Conservation (phyloP, 2,329 filamentous ascomycete species). For the Metarhizium sp. region DNA sequence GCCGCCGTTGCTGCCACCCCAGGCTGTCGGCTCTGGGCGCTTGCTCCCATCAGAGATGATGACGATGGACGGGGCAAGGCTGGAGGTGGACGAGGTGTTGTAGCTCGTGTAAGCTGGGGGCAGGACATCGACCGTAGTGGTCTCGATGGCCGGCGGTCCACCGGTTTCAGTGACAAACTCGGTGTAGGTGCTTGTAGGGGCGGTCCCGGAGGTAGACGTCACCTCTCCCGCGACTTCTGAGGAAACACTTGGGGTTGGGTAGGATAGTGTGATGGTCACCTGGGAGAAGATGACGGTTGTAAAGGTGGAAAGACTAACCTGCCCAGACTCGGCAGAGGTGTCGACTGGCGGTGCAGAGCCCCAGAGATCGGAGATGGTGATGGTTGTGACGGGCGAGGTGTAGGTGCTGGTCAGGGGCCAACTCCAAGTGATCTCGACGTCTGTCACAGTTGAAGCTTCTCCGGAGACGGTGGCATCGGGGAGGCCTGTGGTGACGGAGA, state of each 20-base stretch:
- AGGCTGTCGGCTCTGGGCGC: constrained; percentile 20
- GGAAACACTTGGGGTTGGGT: constrained; percentile 1
- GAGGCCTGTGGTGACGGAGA: constrained; percentile 18
- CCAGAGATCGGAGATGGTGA: constrained; percentile 23
- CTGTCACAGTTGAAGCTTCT: constrained; percentile 21
- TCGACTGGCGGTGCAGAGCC: constrained; percentile 5
- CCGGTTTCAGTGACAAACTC: constrained; percentile 22
- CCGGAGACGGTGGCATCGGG: constrained; percentile 24
- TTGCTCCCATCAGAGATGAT: constrained; percentile 23
- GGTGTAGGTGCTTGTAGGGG: constrained; percentile 18
- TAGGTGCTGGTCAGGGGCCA: constrained; percentile 9
- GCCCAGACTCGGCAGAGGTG: not conserved
- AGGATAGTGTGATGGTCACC: constrained; percentile 17
- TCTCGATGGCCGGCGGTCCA: constrained; percentile 17
- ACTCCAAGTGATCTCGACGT: constrained; percentile 15
- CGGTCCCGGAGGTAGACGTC: constrained; percentile 11
- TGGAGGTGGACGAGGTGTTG: constrained; percentile 19
- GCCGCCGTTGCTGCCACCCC: constrained; percentile 18
- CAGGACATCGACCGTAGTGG: constrained; percentile 23
- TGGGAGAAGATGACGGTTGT: constrained; percentile 14
- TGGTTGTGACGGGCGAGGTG: constrained; percentile 12
- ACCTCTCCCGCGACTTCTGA: constrained; percentile 15
- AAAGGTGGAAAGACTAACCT: constrained; percentile 10
- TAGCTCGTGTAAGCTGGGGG: constrained; percentile 11
- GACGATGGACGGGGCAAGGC: constrained; percentile 15